Percentiles rank a stretch among this genome's conserved stretches.
Evolutionary conservation across 306 rosid species (phyloP).

Genomic region (Sicyos edulis): DNA sequence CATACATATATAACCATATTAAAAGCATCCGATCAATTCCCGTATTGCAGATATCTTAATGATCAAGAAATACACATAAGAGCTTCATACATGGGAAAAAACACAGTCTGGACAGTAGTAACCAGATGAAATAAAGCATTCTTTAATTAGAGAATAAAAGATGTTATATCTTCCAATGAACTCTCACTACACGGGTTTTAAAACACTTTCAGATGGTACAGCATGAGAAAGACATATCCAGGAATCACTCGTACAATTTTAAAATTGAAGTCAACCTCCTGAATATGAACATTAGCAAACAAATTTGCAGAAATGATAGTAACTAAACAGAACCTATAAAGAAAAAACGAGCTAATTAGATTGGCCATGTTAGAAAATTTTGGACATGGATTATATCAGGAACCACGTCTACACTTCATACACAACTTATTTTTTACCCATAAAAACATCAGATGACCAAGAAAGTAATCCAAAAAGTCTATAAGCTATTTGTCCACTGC

Average conservation of each 20-base stretch:
- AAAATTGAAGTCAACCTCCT: neutral
- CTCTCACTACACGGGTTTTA: neutral
- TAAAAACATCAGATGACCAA: neutral
- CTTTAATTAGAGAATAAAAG: neutral
- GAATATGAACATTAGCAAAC: slow-evolving; percentile 4
- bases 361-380: neutral
- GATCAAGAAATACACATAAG: neutral
- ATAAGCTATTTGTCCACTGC: no score
- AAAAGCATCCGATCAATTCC: neutral
- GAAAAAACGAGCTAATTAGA: neutral
- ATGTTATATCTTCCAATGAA: neutral
- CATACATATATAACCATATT: neutral
- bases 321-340: neutral
- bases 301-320: neutral
- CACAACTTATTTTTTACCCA: neutral
- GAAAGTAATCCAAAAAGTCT: neutral
- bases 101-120: neutral
- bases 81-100: neutral
- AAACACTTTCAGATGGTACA: neutral
- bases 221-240: neutral
- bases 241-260: neutral
- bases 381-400: neutral
- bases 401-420: neutral
- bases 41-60: neutral
- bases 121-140: neutral